Evolutionary conservation across 306 rosid genomes (phyloP).

Genomic region (Medicago arabica): DNA sequence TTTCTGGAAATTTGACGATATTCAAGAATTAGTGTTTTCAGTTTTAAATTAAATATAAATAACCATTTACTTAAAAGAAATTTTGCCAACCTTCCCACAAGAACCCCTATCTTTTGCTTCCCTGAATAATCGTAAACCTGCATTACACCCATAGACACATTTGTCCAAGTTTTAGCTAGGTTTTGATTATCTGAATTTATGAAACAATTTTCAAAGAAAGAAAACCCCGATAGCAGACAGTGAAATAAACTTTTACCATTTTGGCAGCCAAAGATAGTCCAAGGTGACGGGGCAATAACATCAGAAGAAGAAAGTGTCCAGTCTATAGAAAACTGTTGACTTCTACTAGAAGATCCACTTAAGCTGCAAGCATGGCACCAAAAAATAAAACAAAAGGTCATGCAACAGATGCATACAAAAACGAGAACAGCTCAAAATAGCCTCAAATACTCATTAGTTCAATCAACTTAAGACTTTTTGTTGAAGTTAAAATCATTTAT

Average conservation of each 20-base stretch:
- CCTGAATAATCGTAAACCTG: slow-evolving; percentile 90
- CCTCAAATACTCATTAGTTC: slow-evolving; percentile 17
- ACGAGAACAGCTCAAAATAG: not conserved
- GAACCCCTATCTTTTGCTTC: slow-evolving; percentile 89
- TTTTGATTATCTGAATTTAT: slow-evolving; percentile 1
- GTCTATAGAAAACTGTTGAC: slow-evolving; percentile 54
- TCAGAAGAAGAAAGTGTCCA: slow-evolving; percentile 75
- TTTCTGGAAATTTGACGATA: slow-evolving; percentile 55
- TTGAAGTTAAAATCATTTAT: slow-evolving; percentile 16
- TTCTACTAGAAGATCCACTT: slow-evolving; percentile 59
- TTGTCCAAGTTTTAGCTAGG: slow-evolving; percentile 23
- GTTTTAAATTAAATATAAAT: slow-evolving; percentile 39
- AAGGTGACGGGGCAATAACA: slow-evolving; percentile 92
- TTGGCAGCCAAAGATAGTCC: slow-evolving; percentile 96
- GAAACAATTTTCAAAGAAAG: not conserved
- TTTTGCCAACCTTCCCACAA: slow-evolving; percentile 59
- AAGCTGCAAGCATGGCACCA: slow-evolving; percentile 55
- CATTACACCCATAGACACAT: slow-evolving; percentile 38
- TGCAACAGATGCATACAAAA: not conserved
- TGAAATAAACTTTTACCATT: slow-evolving; percentile 65
- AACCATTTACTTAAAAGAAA: slow-evolving; percentile 29
- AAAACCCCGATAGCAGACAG: slow-evolving; percentile 32
- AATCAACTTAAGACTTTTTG: not conserved
- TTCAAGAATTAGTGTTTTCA: slow-evolving; percentile 36
- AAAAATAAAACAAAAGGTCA: slow-evolving; percentile 7